A percentile compares a stretch with the other conserved stretches of the same genome.
These are phyloP conservation scores for Megacollybia platyphylla DNA, from an alignment of 1,284 basidiomycete genomes.

Conservation along the genomic window DNA sequence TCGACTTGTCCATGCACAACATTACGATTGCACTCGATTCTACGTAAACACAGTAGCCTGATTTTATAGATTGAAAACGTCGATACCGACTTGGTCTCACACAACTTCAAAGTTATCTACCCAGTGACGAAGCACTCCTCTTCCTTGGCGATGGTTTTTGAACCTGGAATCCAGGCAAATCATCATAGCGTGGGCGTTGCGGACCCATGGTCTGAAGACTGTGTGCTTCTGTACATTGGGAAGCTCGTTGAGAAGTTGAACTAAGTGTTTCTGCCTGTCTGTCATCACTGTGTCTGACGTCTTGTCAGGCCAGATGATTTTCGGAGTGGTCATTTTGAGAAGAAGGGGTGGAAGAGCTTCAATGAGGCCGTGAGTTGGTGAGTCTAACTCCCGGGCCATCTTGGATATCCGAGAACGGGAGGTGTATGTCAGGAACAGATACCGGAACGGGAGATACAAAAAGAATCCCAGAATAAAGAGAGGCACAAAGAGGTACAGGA, in stretches of 20 bases:
- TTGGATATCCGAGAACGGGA: conserved; percentile 12
- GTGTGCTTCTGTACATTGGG: conserved; percentile 6
- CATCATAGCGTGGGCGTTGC: conserved; percentile 7
- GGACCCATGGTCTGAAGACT: conserved; percentile 4
- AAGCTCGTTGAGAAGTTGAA: conserved; percentile 6
- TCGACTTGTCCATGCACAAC: too few relatives aligned
- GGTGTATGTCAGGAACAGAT: conserved; percentile 27
- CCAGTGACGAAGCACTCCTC: conserved; percentile 6
- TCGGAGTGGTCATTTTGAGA: background rate
- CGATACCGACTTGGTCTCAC: too few relatives aligned
- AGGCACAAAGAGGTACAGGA: conserved; percentile 1
- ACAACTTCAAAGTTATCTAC: conserved; percentile 3
- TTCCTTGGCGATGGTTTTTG: conserved; percentile 2
- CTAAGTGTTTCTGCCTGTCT: conserved; percentile 3
- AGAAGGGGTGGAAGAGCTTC: conserved; percentile 15
- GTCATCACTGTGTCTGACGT: background rate
- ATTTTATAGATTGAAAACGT: too few relatives aligned
- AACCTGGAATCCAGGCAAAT: conserved; percentile 6
- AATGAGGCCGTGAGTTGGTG: conserved; percentile 26
- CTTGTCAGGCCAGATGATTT: background rate
- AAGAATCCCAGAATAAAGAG: conserved; percentile 21
- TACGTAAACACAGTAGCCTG: too few relatives aligned
- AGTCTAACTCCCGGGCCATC: background rate
- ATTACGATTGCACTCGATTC: too few relatives aligned
- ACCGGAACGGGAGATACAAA: conserved; percentile 26